Percentiles rank a stretch among this genome's conserved stretches.
Evolutionary conservation across 257 asterid species (phyloP).

Genomic region (Solanum commersonii): DNA sequence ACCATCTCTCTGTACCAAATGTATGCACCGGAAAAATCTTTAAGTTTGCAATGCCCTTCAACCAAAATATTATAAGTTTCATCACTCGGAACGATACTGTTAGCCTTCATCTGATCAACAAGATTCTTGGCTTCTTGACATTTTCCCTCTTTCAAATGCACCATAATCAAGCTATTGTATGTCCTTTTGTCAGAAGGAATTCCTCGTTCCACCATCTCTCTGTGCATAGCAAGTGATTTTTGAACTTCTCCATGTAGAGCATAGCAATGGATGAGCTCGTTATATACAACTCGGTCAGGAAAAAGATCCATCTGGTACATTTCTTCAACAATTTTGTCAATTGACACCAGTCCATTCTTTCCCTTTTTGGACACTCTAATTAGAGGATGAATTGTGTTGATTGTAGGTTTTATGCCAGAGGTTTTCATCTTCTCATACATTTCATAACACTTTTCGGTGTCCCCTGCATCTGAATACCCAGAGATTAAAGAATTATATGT

Average conservation of each 20-base stretch:
- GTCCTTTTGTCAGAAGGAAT: slow-evolving; percentile 52
- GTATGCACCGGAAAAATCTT: slow-evolving; percentile 48
- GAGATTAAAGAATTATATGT: slow-evolving; percentile 65
- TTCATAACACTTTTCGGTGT: slow-evolving; percentile 41
- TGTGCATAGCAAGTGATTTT: slow-evolving; percentile 29
- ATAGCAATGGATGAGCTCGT: slow-evolving; percentile 56
- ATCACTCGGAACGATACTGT: slow-evolving; percentile 38
- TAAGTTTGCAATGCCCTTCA: slow-evolving; percentile 50
- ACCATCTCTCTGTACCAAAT: slow-evolving; percentile 61
- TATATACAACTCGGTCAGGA: slow-evolving; percentile 54
- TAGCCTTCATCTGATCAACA: slow-evolving; percentile 38
- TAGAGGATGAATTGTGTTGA: slow-evolving; percentile 58
- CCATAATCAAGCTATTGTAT: slow-evolving; percentile 56
- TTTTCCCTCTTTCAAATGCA: slow-evolving; percentile 36
- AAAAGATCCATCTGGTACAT: slow-evolving; percentile 31
- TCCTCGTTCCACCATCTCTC: slow-evolving; percentile 44
- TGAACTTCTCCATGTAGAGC: slow-evolving; percentile 28
- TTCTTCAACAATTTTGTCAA: slow-evolving; percentile 50
- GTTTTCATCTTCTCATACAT: slow-evolving; percentile 50
- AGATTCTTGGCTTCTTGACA: slow-evolving; percentile 36
- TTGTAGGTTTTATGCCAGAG: slow-evolving; percentile 51
- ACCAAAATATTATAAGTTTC: slow-evolving; percentile 40
- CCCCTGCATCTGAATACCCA: slow-evolving; percentile 40
- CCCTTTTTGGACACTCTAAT: slow-evolving; percentile 32
- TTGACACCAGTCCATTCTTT: slow-evolving; percentile 22